Base-by-base conservation (phyloP, 2,329 filamentous ascomycete genomes). In the Fusarium anguioides region DNA sequence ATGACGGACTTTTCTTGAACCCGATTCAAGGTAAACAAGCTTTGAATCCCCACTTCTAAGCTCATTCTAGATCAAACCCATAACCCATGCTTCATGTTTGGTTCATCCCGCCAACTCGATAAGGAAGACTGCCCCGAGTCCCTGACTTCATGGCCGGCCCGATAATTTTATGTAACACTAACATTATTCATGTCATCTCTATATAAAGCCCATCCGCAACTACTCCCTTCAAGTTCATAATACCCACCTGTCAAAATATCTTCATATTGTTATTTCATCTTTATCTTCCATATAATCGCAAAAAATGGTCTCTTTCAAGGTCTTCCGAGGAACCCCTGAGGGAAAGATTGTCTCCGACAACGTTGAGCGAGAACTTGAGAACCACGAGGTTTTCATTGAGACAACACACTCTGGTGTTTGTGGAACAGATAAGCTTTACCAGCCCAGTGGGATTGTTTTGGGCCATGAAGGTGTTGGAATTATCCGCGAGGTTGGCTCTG, bases 391-490 rank as follows among this genome's bases (percentile, higher is more conserved):
- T 21, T 69, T 55, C 14, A 60, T 69, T 26, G 66, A 69, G 66
- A 69, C 66, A 15, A 69, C 66, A 23, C 66, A 69, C 33, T 69
- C 66, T 24, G 66, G 66, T 11, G 66, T 69, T 14, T 69, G 66
- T 11, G 66, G 45, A 12, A 69, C 66, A 2, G 66, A 69, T 5
- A 69, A 69, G 62, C 41, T 69, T 3, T 69, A 69, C 46, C 46
- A 50, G 26, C 36, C 52, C 4, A 64, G 62, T 8, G 66, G 66
- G 4, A 37, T 46, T 1, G 66, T 51, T 1, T 41, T 69, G 2
- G 66, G 66, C 6, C 66, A 69, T 10, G 66, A 69, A 23, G 66
- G 66, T n/a, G 36, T 69, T 24, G 66, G 66, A 9, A 53, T 69
- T 20, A 41, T 69, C 23, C 61, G 62, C 15, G 42, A 57, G 17